These are phyloP conservation scores for Ocimum tenuiflorum DNA, from an alignment of 257 asterid genomes.

Conservation along the genomic window DNA sequence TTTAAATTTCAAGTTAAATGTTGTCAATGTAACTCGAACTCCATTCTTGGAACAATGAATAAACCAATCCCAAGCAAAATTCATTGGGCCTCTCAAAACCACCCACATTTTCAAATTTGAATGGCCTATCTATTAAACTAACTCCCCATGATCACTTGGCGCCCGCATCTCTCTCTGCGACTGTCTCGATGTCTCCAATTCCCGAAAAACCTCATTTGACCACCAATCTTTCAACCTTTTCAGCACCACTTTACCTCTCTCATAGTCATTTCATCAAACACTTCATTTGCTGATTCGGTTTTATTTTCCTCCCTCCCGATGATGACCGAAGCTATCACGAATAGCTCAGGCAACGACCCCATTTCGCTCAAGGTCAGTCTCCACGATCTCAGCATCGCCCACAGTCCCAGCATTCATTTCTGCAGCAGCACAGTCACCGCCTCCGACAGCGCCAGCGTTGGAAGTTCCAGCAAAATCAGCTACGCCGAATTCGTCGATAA, in stretches of 20 bases:
- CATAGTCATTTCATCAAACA: constrained; percentile 48
- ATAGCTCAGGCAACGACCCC: constrained; percentile 27
- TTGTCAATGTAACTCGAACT: no score
- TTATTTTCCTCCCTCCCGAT: neutral
- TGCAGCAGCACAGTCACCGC: constrained; percentile 40
- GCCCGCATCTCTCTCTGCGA: constrained; percentile 67
- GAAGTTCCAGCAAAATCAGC: constrained; percentile 24
- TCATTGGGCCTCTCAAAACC: no score
- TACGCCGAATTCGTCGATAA: constrained; percentile 37
- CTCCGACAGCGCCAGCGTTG: constrained; percentile 33
- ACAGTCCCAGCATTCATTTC: constrained; percentile 42
- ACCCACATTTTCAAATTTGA: no score
- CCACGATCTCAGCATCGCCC: constrained; percentile 37
- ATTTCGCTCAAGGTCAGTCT: constrained; percentile 34
- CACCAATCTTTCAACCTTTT: constrained; percentile 38
- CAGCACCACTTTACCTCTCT: constrained; percentile 31
- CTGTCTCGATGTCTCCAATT: constrained; percentile 60
- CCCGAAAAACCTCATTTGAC: constrained; percentile 52
- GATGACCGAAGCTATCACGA: constrained; percentile 37
- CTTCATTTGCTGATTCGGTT: neutral
- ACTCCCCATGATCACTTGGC: constrained; percentile 22
- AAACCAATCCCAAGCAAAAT: no score
- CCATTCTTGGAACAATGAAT: no score
- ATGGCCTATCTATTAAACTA: no score
- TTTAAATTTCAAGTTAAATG: no score